Evolutionary conservation across 2,329 filamentous ascomycete species (phyloP), one percentile per base, ranked within the genome.

Genomic region (Knoxdaviesia capensis): DNA sequence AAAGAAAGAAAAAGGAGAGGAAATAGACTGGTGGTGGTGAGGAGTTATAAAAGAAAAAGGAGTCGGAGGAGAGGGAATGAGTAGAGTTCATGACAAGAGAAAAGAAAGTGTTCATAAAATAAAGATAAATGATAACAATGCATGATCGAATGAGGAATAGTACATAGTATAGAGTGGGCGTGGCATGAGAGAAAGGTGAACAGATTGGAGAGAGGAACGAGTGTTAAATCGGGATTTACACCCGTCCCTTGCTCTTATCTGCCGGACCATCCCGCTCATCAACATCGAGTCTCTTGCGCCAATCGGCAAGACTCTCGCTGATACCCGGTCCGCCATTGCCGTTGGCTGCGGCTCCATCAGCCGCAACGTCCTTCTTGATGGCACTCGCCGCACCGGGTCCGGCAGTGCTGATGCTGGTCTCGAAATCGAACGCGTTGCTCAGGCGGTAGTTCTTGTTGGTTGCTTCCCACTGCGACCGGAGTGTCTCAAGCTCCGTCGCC

Each of bases 361-460:
- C 20, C 20, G 20, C 20, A 32, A 54, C 54, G 6, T 69, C 64
- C 41, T 62, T 63, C 48, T 64, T 66, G 36, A 20, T 38, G 3
- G 46, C 48, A 6, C 50, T 46, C 28, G 43, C 44, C 5, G 39
- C 46, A 20, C 20, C 20, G 20, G 20, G 20, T 20, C 20, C 20
- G 34, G 43, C 43, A 20, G 43, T 39, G 40, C 43, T 44, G 33
- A 48, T 51, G 31, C 59, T 51, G 5, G 51, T 64, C 44, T 94
- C 87, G 51, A 92, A 87, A 55, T 94, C 87, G 52, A 93, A 92
- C 41, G 81, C 77, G 53, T 80, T 87, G 59, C 84, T 93, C 38
- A 94, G 64, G 29, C 90, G 80, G 58, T 96, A 94, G 53, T 84
- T 92, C 59, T 92, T 90, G 62, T 88, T 94, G 8, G 86, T 94